Percentiles rank a stretch among this genome's conserved stretches.
These are phyloP conservation scores for Yamagishiella unicocca DNA, from an alignment of 139 green algal species.

Conservation along the genomic window DNA sequence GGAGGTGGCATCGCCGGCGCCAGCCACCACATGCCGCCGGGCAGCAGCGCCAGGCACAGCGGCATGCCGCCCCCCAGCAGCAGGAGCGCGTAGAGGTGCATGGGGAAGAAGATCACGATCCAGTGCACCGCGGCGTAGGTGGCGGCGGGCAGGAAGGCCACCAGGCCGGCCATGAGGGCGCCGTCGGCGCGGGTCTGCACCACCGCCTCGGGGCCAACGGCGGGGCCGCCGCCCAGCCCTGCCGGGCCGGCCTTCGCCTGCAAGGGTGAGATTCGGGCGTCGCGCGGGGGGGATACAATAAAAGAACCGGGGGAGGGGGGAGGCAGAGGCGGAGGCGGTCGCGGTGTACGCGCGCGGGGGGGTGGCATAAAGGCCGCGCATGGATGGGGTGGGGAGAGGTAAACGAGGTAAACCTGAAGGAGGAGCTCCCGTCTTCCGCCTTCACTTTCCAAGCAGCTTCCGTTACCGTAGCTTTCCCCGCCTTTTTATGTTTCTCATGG, in stretches of 20 bases:
- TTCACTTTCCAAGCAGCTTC: no score
- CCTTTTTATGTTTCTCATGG: no score
- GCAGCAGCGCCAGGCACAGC: slow-evolving; percentile 72
- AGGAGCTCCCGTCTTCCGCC: no score
- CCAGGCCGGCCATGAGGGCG: slow-evolving; percentile 64
- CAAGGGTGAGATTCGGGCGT: no score
- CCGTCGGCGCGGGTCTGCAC: slow-evolving; percentile 72
- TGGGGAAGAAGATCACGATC: slow-evolving; percentile 60
- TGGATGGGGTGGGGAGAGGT: no score
- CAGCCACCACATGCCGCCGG: slow-evolving; percentile 89
- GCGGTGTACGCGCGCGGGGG: no score
- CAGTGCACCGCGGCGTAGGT: slow-evolving; percentile 80
- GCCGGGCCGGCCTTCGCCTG: slow-evolving; percentile 24
- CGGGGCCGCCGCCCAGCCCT: not conserved
- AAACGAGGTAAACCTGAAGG: no score
- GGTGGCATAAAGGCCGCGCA: no score
- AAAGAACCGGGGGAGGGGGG: no score
- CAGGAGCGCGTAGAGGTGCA: slow-evolving; percentile 83
- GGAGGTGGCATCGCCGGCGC: slow-evolving; percentile 33
- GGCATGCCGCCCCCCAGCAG: slow-evolving; percentile 74
- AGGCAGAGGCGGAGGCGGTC: no score
- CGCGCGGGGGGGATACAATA: no score
- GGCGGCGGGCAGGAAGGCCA: slow-evolving; percentile 68
- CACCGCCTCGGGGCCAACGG: slow-evolving; percentile 42
- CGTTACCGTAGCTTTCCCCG: no score